Evolutionary conservation across 176 grass and related monocot genomes (phyloP).

Genomic region (Oryza brachyantha): DNA sequence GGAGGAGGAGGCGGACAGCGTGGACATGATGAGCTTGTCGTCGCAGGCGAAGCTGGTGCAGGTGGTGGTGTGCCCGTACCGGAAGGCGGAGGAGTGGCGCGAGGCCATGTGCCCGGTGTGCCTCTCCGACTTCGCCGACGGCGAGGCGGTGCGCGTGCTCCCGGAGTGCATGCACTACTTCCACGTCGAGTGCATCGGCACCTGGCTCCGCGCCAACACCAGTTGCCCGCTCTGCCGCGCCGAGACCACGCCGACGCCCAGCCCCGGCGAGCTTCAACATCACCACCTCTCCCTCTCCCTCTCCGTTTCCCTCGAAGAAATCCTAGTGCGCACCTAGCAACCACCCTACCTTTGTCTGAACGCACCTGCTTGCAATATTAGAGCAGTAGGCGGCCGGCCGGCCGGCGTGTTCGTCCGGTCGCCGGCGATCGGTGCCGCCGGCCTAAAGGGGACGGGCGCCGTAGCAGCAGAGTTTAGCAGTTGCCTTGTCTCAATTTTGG

Average conservation of each 20-base stretch:
- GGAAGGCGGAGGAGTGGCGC: constrained; percentile 26
- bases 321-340: constrained; percentile 8
- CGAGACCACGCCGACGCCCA: constrained; percentile 20
- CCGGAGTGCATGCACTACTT: constrained; percentile 56
- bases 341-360: too few relatives aligned
- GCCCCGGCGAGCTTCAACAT: background rate
- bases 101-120: constrained; percentile 45
- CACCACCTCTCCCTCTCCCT: constrained; percentile 12
- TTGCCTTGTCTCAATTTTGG: background rate
- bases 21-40: constrained; percentile 25
- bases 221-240: constrained; percentile 56
- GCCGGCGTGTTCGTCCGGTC: too few relatives aligned
- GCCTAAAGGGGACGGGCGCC: too few relatives aligned
- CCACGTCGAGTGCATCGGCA: constrained; percentile 49
- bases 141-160: constrained; percentile 41
- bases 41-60: constrained; percentile 30
- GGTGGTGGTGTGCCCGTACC: constrained; percentile 27
- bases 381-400: too few relatives aligned
- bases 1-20: background rate
- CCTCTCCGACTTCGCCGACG: constrained; percentile 44
- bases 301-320: constrained; percentile 28
- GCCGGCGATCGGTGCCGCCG: too few relatives aligned
- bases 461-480: background rate
- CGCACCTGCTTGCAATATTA: too few relatives aligned
- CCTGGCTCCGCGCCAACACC: constrained; percentile 34